Conservation (phyloP, 1,139 yeast genomes). For the Debaryomyces udenii region DNA sequence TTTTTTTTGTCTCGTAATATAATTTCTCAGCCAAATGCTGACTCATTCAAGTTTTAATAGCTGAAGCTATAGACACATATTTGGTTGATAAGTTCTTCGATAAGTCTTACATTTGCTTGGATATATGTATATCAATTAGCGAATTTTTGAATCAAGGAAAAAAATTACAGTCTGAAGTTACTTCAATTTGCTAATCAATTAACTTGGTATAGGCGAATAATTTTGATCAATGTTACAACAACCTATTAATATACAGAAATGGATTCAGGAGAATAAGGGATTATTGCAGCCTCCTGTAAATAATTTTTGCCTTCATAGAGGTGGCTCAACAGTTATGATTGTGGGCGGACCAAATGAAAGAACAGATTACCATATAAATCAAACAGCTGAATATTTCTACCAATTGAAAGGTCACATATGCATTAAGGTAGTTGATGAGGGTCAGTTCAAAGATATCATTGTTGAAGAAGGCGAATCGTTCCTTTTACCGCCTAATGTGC, state of each 20-base stretch:
- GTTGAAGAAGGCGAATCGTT: constrained; percentile 89
- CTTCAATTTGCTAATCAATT: too few species aligned
- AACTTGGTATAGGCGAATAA: background rate
- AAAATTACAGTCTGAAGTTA: too few species aligned
- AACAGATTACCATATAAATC: constrained; percentile 90
- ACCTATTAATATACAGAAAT: constrained; percentile 76
- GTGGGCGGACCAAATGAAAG: constrained; percentile 96
- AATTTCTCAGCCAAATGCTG: background rate
- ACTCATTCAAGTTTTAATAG: too few species aligned
- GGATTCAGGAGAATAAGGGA: constrained; percentile 78
- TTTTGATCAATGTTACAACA: constrained; percentile 53
- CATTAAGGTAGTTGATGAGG: constrained; percentile 78
- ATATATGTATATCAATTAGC: too few species aligned
- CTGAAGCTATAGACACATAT: too few species aligned
- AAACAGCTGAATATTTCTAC: constrained; percentile 92
- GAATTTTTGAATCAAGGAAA: too few species aligned
- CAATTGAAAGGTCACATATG: constrained; percentile 87
- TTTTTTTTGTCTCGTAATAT: constrained; percentile 29
- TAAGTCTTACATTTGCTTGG: too few species aligned
- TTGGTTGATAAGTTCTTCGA: too few species aligned
- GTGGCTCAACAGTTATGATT: constrained; percentile 91
- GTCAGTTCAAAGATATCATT: constrained; percentile 70
- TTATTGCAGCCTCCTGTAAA: constrained; percentile 89
- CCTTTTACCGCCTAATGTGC: constrained; percentile 78
- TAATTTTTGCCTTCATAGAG: constrained; percentile 85